phyloP scores from a whole-genome alignment of 108 stramenopile species.

The Cyclotella kingstonii region DNA sequence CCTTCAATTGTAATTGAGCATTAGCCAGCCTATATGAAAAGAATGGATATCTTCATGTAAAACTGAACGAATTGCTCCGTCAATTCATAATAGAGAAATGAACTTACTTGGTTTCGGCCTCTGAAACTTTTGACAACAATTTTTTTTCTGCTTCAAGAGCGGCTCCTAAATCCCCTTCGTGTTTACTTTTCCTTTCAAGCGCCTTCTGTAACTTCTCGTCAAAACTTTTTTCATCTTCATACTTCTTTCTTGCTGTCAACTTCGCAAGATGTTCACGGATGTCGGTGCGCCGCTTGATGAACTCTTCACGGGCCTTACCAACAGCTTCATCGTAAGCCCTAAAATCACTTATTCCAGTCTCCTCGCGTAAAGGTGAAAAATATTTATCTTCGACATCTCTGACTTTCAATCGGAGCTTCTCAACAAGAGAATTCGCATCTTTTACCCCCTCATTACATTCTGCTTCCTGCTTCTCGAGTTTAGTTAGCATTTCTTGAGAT shows the following conservation, averaged over 20 bases:
- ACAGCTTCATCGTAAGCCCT: slow-evolving; percentile 85
- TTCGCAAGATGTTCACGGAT: slow-evolving; percentile 75
- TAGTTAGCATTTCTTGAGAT: slow-evolving; percentile 45
- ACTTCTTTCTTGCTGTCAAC: slow-evolving; percentile 49
- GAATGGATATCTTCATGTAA: no score
- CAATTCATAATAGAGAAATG: not conserved
- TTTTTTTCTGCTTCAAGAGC: slow-evolving; percentile 37
- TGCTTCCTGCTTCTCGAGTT: slow-evolving; percentile 48
- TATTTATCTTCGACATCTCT: slow-evolving; percentile 79
- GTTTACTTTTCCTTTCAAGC: slow-evolving; percentile 53
- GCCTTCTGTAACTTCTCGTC: slow-evolving; percentile 56
- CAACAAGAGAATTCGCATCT: slow-evolving; percentile 47
- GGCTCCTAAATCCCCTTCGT: slow-evolving; percentile 49
- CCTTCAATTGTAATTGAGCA: slow-evolving; percentile 66
- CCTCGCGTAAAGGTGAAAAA: slow-evolving; percentile 73
- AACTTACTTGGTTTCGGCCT: slow-evolving; percentile 48
- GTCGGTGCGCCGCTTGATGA: slow-evolving; percentile 63
- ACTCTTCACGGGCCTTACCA: slow-evolving; percentile 77
- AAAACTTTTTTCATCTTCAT: slow-evolving; percentile 53
- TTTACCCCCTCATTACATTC: slow-evolving; percentile 52
- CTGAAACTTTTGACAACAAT: slow-evolving; percentile 37
- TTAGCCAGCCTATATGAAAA: slow-evolving; percentile 62
- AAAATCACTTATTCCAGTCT: slow-evolving; percentile 79
- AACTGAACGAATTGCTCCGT: no score
- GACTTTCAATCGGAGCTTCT: slow-evolving; percentile 46